These are phyloP conservation scores for Zangia roseola DNA, from an alignment of 768 basidiomycete species.

Conservation along the genomic window DNA sequence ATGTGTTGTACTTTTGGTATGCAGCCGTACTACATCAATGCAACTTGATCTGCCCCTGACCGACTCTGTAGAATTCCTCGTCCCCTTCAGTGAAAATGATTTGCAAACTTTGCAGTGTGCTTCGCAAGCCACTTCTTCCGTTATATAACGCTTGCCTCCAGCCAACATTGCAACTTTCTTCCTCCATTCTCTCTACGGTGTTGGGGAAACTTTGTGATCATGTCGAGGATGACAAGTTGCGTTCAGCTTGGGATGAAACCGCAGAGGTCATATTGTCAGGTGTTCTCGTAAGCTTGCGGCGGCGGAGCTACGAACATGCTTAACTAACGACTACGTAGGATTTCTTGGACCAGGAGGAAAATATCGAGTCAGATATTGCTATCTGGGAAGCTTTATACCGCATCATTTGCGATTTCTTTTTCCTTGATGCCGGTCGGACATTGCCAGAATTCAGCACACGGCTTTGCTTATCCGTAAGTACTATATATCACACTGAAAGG, in stretches of 20 bases:
- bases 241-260: constrained; percentile 44
- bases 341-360: constrained; percentile 22
- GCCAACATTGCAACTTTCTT: constrained; percentile 41
- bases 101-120: constrained; percentile 37
- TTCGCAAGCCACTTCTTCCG: constrained; percentile 44
- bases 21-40: too few relatives aligned
- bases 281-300: constrained; percentile 38
- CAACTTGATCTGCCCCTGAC: neutral
- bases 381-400: constrained; percentile 31
- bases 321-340: constrained; percentile 22
- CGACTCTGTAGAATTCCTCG: constrained; percentile 37
- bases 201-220: constrained; percentile 38
- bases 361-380: constrained; percentile 19
- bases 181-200: constrained; percentile 40
- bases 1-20: constrained; percentile 43
- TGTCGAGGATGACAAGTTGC: constrained; percentile 17
- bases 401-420: constrained; percentile 39
- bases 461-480: constrained; percentile 26
- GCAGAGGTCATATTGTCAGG: constrained; percentile 52
- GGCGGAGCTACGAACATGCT: neutral
- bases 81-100: constrained; percentile 36
- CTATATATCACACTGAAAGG: constrained; percentile 6
- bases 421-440: constrained; percentile 22
- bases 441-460: constrained; percentile 20
- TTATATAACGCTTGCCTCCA: constrained; percentile 41